Conservation (phyloP, 139 green algal species). For the Tetradesmus lagerheimii region DNA sequence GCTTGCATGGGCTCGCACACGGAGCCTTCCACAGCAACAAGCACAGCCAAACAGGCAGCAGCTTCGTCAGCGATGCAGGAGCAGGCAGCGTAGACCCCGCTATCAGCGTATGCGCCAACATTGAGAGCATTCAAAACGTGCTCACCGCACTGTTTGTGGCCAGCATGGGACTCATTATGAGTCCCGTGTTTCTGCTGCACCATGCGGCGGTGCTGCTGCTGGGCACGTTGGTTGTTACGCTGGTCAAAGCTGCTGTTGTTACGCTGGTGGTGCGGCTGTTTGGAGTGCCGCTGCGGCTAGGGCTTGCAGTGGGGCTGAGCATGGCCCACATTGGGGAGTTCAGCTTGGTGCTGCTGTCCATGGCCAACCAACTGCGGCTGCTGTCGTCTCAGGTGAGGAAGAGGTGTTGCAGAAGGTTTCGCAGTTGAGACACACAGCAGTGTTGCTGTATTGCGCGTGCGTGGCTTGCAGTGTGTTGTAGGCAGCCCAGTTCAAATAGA, state of each 20-base stretch:
- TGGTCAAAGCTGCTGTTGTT: constrained; percentile 88
- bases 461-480: too few relatives aligned
- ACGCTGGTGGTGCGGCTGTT: constrained; percentile 80
- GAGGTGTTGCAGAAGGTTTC: too few relatives aligned
- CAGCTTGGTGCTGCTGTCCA: constrained; percentile 94
- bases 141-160: constrained; percentile 96
- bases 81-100: not conserved
- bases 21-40: not conserved
- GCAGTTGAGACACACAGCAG: too few relatives aligned
- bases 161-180: constrained; percentile 94
- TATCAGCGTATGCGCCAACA: constrained; percentile 48
- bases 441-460: too few relatives aligned
- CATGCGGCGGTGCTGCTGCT: constrained; percentile 84
- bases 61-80: not conserved
- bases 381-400: constrained; percentile 59
- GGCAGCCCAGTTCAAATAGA: too few relatives aligned
- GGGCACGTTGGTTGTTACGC: constrained; percentile 76
- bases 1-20: not conserved
- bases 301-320: constrained; percentile 85
- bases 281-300: constrained; percentile 52
- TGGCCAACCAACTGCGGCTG: constrained; percentile 83
- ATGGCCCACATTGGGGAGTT: constrained; percentile 97
- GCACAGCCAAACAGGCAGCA: not conserved
- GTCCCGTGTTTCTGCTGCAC: constrained; percentile 86
- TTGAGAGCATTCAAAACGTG: constrained; percentile 74